Evolutionary conservation across 768 basidiomycete genomes (phyloP), one percentile per base, ranked within the genome.

Genomic region (Pulveroboletus sp.): DNA sequence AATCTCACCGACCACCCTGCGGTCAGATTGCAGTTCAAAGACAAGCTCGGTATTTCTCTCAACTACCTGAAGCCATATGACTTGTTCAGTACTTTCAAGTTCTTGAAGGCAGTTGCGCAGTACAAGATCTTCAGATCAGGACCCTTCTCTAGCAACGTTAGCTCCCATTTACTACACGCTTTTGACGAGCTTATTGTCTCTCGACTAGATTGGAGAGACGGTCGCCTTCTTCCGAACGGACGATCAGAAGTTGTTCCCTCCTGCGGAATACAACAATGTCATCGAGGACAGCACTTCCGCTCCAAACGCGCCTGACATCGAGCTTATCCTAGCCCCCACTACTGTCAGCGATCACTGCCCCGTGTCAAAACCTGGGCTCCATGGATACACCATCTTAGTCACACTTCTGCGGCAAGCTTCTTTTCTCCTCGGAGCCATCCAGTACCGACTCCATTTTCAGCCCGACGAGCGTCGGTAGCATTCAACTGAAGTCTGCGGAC

Each of bases 1-100:
- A 76, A 90, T 62, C 75, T 93, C 15, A 71, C 77, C 39, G 90
- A 93, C 60, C 90, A 92, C 58, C 72, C 75, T 4, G 72, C 75
- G 13, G 73, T 85, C 43, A 71, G 76, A 57, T 45, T 81, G 24
- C 72, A 73, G 55, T 73, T 78, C 63, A 74, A 73, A 54, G 81
- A 83, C 54, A 82, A 75, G 52, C 67, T 66, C 3, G 69, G 74
- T 45, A 58, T 68, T 6, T 74, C 77, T 6, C 36, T 77, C 13
- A 73, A 69, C 49, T 77, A 66, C 54, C 51, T 80, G 30, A 48
- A 53, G n/a, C 62, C 64, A 13, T 56, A 61, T 39, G 49, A 61
- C 40, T 15, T 61, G 33, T 35, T 14, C 14, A 59, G 55, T 9
- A 13, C 43, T 9, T 28, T 59, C 28, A 71, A 67, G 38, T 40